Evolutionary conservation across 2,329 filamentous ascomycete species (phyloP).

Genomic region (Didymella exigua): DNA sequence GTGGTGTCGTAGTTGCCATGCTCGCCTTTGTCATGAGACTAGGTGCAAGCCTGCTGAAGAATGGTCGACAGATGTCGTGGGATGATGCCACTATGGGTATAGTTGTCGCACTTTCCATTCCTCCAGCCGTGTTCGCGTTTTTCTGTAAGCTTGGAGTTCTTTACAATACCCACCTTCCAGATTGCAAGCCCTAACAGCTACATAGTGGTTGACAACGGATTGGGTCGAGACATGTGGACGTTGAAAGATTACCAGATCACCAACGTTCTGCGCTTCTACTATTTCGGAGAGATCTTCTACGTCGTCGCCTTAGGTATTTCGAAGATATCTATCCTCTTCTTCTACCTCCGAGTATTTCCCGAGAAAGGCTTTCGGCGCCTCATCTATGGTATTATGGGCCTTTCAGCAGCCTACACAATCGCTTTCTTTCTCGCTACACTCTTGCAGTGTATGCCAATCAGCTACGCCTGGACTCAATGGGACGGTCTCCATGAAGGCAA

Average conservation of each 20-base stretch:
- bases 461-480: constrained; percentile 55
- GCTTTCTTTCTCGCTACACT: constrained; percentile 57
- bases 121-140: constrained; percentile 26
- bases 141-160: constrained; percentile 13
- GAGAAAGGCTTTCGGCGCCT: constrained; percentile 30
- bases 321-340: constrained; percentile 46
- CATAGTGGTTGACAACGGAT: constrained; percentile 45
- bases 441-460: constrained; percentile 58
- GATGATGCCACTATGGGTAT: constrained; percentile 48
- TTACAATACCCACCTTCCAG: constrained; percentile 14
- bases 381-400: constrained; percentile 34
- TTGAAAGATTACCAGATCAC: constrained; percentile 50
- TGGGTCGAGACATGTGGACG: constrained; percentile 61
- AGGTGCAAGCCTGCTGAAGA: constrained; percentile 40
- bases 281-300: constrained; percentile 42
- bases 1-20: constrained; percentile 39
- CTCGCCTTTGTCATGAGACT: constrained; percentile 44
- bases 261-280: constrained; percentile 46
- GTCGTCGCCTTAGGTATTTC: constrained; percentile 34
- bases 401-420: constrained; percentile 37
- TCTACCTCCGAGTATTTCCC: constrained; percentile 45
- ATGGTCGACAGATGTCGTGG: constrained; percentile 44
- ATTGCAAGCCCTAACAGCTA: constrained; percentile 6
- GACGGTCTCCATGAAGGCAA: constrained; percentile 30
- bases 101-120: constrained; percentile 44